Percentiles rank a stretch among this genome's conserved stretches.
Evolutionary conservation across 2,329 filamentous ascomycete species (phyloP).

Genomic region (Trichoderma asperellum): DNA sequence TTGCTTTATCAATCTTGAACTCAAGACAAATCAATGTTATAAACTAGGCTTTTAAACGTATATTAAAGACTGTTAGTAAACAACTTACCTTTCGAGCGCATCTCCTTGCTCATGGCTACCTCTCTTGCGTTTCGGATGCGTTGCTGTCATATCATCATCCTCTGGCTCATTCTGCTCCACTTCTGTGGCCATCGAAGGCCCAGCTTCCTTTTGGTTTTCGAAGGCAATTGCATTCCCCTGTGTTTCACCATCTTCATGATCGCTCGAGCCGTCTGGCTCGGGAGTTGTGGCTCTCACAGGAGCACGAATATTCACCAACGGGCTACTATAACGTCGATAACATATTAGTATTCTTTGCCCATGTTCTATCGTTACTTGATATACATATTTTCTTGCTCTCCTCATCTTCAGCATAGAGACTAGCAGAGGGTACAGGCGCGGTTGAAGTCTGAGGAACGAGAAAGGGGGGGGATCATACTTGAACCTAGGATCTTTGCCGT

Average conservation of each 20-base stretch:
- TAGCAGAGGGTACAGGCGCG: background rate
- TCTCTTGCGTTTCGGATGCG: conserved; percentile 25
- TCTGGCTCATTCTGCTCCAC: background rate
- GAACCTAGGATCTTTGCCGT: conserved; percentile 46
- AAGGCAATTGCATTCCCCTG: background rate
- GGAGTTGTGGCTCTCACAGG: conserved; percentile 15
- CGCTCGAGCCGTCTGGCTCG: background rate
- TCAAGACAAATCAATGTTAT: background rate
- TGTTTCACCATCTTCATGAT: background rate
- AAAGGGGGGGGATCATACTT: conserved; percentile 37
- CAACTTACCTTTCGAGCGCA: background rate
- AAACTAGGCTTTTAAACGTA: background rate
- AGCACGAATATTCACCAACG: conserved; percentile 29
- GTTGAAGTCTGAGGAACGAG: too few relatives aligned
- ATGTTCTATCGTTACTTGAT: background rate
- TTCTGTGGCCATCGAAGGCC: background rate
- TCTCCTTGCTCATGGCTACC: background rate
- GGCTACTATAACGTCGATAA: conserved; percentile 26
- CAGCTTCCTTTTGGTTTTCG: background rate
- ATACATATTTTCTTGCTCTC: background rate
- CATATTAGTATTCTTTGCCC: background rate
- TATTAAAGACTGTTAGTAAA: background rate
- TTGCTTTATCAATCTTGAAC: background rate
- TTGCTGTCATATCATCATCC: background rate
- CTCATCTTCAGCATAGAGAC: background rate